Base-by-base conservation (phyloP, 202 grass and related monocot genomes). In the Hordeum pubiflorum region DNA sequence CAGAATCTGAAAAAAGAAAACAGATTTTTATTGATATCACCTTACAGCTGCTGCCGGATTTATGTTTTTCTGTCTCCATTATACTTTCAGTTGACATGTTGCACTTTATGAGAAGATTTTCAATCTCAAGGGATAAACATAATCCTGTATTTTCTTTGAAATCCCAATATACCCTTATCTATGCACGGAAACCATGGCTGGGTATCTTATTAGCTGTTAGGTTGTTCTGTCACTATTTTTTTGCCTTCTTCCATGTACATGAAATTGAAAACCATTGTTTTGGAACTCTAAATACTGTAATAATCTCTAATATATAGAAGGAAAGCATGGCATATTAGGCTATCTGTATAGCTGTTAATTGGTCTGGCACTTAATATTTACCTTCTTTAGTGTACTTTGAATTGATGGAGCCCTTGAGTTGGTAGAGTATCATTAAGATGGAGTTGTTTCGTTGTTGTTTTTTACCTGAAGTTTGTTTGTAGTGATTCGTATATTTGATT, bases 281-380 rank as follows among this genome's bases (percentile, higher is more conserved):
- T 52, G 40, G 26, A 65, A 65, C 24, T 52, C 29, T 12, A 64
- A 50, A 65, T 65, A 79, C 59, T 66, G 9, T 79, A 79, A 34
- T 65, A 21, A 7, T 13, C 57, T 36, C 36, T 15, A n/a, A 77
- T 36, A 33, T 77, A n/a, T 62, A 62, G 9, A 77, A 77, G 36
- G 20, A 43, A 44, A 26, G 9, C n/a, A 3, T 77, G 8, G 21
- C 13, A 15, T 46, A 23, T 41, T 39, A 76, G 54, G 10, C 36
- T 69, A 33, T 76, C 26, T 38, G 10, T 46, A 14, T 84, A 63
- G 66, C 37, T 86, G 29, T 46, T 63, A 71, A 38, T 46, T 60
- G 48, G 21, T 67, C 29, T 62, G 27, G 59, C 15, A 74, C 27
- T 73, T 83, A 58, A 29, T 83, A 6, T 60, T 68, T 68, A 3